phyloP scores from a whole-genome alignment of 441 rosid genomes.

The Pelargonium australe region DNA sequence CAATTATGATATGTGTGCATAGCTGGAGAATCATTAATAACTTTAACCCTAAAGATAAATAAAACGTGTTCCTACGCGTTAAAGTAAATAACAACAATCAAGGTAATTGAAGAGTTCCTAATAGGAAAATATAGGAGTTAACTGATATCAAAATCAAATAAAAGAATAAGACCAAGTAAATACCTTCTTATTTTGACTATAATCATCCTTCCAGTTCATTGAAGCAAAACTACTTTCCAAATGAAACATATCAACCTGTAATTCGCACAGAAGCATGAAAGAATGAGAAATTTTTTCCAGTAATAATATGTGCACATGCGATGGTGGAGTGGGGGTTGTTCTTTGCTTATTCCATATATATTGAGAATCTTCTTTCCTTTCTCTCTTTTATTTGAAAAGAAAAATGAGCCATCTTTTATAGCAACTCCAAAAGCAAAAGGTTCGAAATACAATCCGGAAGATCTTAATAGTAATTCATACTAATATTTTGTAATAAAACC shows the following conservation, averaged over 20 bases:
- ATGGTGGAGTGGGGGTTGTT: neutral
- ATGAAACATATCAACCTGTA: slow-evolving; percentile 86
- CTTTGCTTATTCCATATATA: neutral
- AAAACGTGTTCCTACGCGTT: too few species aligned
- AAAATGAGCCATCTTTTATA: too few species aligned
- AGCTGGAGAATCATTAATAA: too few species aligned
- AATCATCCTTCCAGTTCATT: slow-evolving; percentile 78
- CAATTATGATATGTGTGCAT: too few species aligned
- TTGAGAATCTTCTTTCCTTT: neutral
- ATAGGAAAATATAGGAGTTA: neutral
- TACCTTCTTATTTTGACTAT: slow-evolving; percentile 71
- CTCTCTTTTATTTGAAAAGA: too few species aligned
- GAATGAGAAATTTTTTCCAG: slow-evolving; percentile 14
- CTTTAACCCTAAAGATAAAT: too few species aligned
- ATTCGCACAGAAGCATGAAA: slow-evolving; percentile 13
- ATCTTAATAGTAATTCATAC: neutral
- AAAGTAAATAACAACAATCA: neutral
- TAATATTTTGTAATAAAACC: slow-evolving; percentile 5
- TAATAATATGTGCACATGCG: slow-evolving; percentile 6
- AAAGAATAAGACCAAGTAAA: slow-evolving; percentile 7
- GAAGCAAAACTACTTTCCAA: slow-evolving; percentile 52
- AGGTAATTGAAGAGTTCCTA: neutral
- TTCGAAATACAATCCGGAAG: too few species aligned
- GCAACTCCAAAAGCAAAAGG: too few species aligned
- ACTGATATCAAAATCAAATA: slow-evolving; percentile 12